Conservation (phyloP, 1,284 basidiomycete species). For the Amylostereum chailletii region DNA sequence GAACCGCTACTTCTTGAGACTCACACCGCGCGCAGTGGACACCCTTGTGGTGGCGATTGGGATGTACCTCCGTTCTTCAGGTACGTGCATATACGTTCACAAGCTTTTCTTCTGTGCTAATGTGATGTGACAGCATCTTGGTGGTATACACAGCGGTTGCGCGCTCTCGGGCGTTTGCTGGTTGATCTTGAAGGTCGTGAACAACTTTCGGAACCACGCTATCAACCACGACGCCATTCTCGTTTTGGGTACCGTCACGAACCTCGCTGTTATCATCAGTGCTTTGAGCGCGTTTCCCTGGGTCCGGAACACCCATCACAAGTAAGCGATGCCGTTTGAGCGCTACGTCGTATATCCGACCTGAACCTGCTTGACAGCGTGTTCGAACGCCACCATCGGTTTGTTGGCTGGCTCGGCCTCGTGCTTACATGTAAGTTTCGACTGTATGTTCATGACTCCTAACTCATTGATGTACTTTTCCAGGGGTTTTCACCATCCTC, state of each 20-base stretch:
- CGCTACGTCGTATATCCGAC: constrained; percentile 5
- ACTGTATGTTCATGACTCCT: neutral
- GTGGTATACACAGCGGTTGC: constrained; percentile 70
- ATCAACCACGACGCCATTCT: constrained; percentile 46
- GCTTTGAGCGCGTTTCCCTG: constrained; percentile 60
- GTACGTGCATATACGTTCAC: constrained; percentile 19
- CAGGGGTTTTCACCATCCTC: constrained; percentile 59
- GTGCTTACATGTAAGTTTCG: constrained; percentile 42
- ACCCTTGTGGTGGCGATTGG: constrained; percentile 60
- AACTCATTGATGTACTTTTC: constrained; percentile 10
- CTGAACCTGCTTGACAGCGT: constrained; percentile 30
- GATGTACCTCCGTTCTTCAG: constrained; percentile 63
- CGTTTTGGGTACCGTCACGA: constrained; percentile 49
- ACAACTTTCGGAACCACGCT: constrained; percentile 38
- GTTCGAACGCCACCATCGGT: constrained; percentile 70
- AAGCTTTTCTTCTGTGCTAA: too few species aligned
- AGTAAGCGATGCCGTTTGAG: constrained; percentile 33
- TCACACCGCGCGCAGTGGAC: constrained; percentile 41
- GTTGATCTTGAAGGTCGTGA: constrained; percentile 53
- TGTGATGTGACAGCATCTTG: constrained; percentile 44
- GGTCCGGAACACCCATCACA: constrained; percentile 70
- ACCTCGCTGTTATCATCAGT: constrained; percentile 42
- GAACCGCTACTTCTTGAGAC: neutral
- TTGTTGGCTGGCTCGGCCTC: constrained; percentile 63
- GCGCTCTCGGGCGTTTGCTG: constrained; percentile 58